These are phyloP conservation scores for Fusarium transvaalense DNA, from an alignment of 2,329 filamentous ascomycete species.

Conservation along the genomic window DNA sequence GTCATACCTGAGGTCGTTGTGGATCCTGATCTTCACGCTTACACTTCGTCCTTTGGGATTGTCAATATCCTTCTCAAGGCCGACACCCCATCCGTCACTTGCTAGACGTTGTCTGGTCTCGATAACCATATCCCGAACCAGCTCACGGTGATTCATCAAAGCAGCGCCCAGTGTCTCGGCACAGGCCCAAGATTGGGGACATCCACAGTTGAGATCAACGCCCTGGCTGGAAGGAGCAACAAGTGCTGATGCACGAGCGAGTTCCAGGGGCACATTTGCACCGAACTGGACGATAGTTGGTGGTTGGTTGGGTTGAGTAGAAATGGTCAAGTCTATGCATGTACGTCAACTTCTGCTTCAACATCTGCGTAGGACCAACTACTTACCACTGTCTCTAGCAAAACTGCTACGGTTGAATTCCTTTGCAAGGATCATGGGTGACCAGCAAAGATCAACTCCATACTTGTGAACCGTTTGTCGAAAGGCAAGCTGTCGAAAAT, in stretches of 20 bases:
- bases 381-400: slow-evolving; percentile 70
- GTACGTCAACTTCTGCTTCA: slow-evolving; percentile 1
- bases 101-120: slow-evolving; percentile 66
- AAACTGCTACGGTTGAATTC: slow-evolving; percentile 73
- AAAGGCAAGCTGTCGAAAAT: slow-evolving; percentile 69
- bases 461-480: slow-evolving; percentile 75
- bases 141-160: slow-evolving; percentile 73
- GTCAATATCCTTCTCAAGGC: slow-evolving; percentile 57
- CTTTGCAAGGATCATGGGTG: slow-evolving; percentile 78
- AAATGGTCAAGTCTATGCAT: slow-evolving; percentile 69
- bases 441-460: slow-evolving; percentile 76
- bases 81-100: slow-evolving; percentile 66
- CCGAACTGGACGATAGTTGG: slow-evolving; percentile 77
- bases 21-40: slow-evolving; percentile 78
- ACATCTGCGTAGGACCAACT: too few species aligned
- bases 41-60: slow-evolving; percentile 66
- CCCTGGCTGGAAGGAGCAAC: slow-evolving; percentile 72
- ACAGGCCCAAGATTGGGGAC: slow-evolving; percentile 79
- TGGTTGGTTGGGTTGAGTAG: slow-evolving; percentile 64
- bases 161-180: slow-evolving; percentile 75
- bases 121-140: slow-evolving; percentile 75
- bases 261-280: slow-evolving; percentile 70
- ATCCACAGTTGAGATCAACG: slow-evolving; percentile 79
- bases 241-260: slow-evolving; percentile 72
- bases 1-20: slow-evolving; percentile 69